Percentiles rank a stretch among this genome's conserved stretches.
phyloP scores from a whole-genome alignment of 1,284 basidiomycete genomes.

The Nidula niveotomentosa region DNA sequence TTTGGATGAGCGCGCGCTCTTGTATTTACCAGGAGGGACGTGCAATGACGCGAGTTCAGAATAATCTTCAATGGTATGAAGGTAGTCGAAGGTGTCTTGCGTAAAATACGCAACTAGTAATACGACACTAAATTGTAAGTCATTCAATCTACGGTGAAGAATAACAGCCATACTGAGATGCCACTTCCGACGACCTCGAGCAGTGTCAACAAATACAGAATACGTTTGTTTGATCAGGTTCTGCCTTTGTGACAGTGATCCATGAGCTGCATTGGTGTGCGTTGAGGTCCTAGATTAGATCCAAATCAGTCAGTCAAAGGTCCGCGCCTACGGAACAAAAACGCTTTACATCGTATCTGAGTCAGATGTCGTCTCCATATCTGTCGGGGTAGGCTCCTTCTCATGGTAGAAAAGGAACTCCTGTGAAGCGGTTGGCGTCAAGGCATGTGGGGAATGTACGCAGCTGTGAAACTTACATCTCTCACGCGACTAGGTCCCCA shows the following conservation, averaged over 20 bases:
- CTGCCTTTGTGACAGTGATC: conserved; percentile 28
- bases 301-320: no score
- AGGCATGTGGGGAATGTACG: not conserved
- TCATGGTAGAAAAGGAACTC: conserved; percentile 82
- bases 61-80: conserved; percentile 63
- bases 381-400: conserved; percentile 51
- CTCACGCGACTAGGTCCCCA: conserved; percentile 79
- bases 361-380: conserved; percentile 40
- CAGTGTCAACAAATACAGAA: conserved; percentile 69
- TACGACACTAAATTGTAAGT: conserved; percentile 3
- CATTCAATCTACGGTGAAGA: not conserved
- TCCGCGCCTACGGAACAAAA: not conserved
- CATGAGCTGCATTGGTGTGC: conserved; percentile 7
- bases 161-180: conserved; percentile 63
- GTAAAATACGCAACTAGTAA: conserved; percentile 73
- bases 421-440: conserved; percentile 30
- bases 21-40: conserved; percentile 68
- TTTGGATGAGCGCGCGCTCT: conserved; percentile 64
- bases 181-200: conserved; percentile 72
- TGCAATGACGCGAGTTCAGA: conserved; percentile 51
- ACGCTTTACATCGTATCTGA: conserved; percentile 33
- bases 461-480: conserved; percentile 46
- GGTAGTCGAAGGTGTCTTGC: conserved; percentile 56
- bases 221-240: conserved; percentile 78
- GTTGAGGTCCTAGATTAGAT: not conserved